Base-by-base conservation (phyloP, 2,329 filamentous ascomycete species). In the Cadophora malorum region DNA sequence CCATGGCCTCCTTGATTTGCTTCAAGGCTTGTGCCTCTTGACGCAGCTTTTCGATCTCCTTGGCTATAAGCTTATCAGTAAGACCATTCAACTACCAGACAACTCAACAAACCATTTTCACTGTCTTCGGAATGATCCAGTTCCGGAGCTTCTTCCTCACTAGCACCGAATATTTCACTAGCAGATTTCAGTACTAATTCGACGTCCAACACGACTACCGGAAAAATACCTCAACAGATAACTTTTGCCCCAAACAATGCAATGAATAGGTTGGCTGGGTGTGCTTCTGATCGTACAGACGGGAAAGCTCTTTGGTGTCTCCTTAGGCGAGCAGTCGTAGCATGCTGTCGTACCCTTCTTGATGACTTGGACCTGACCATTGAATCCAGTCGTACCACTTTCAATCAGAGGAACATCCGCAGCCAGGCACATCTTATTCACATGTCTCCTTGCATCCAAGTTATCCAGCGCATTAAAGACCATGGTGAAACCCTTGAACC, bases 391-490 rank as follows among this genome's bases (percentile, higher is more conserved):
- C 0, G 96, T 99, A 50, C 96, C 96, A 78, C 95, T 98, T 82
- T 99, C 96, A 65, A 99, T 91, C 72, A 99, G 81, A 12, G 96
- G 94, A 31, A 98, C 89, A 75, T 96, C 87, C 12, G 96, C 94
- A 1, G 94, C 93, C 72, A 99, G 81, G 76, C 96, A 98, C 96
- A 99, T 98, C 79, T 90, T 92, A 79, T 99, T 99, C 72, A 98
- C 96, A 83, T 98, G 94, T 63, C 95, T 89, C 72, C 96, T 86
- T 25, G 96, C 96, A 67, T 97, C 94, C 33, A 99, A 84, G 74
- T 99, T 99, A 80, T 99, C 96, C 49, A 99, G 85, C 63, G 96
- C 96, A 80, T 99, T 99, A 84, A 99, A 98, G 9, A 97, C 94
- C 31, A 98, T 82, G 60, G 85, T 85, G 78, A 98, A 99, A 8